Evolutionary conservation across 2,329 filamentous ascomycete genomes (phyloP).

Genomic region (Ophiostoma sp.): DNA sequence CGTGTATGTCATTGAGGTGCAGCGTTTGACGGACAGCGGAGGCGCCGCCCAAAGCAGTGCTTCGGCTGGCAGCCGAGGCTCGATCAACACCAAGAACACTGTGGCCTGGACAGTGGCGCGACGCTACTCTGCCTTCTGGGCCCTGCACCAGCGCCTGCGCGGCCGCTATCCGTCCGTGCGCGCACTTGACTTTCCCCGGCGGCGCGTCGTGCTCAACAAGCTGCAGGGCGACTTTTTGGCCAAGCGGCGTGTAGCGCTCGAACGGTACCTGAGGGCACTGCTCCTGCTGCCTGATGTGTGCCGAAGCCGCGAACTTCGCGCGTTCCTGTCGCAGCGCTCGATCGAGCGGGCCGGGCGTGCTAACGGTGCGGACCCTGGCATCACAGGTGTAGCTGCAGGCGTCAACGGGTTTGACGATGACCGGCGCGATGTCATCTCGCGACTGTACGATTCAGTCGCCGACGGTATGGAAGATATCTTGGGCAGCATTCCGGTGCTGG

Average conservation of each 20-base stretch:
- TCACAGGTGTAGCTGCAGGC: not conserved
- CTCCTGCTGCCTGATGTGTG: slow-evolving; percentile 88
- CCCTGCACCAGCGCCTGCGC: slow-evolving; percentile 84
- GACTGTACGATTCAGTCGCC: slow-evolving; percentile 92
- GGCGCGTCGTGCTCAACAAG: slow-evolving; percentile 92
- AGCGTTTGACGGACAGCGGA: slow-evolving; percentile 40
- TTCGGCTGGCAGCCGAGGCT: no score
- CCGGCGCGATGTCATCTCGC: slow-evolving; percentile 82
- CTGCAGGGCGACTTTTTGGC: slow-evolving; percentile 93
- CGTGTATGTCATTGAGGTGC: slow-evolving; percentile 87
- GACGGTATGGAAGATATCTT: slow-evolving; percentile 98
- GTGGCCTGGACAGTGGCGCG: slow-evolving; percentile 85
- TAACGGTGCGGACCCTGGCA: slow-evolving; percentile 25
- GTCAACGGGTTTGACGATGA: slow-evolving; percentile 40
- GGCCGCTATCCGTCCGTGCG: slow-evolving; percentile 81
- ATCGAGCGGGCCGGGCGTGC: slow-evolving; percentile 47
- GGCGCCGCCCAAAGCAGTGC: not conserved
- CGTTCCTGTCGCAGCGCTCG: slow-evolving; percentile 86
- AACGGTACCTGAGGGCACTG: slow-evolving; percentile 77
- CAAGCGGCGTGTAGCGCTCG: slow-evolving; percentile 75
- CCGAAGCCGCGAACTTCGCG: slow-evolving; percentile 82
- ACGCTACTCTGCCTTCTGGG: slow-evolving; percentile 94
- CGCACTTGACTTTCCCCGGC: slow-evolving; percentile 82
- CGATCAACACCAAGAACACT: not conserved
- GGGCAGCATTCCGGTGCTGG: slow-evolving; percentile 89